These are phyloP conservation scores for Flaveria robusta DNA, from an alignment of 129 eudicot species.

Conservation along the genomic window DNA sequence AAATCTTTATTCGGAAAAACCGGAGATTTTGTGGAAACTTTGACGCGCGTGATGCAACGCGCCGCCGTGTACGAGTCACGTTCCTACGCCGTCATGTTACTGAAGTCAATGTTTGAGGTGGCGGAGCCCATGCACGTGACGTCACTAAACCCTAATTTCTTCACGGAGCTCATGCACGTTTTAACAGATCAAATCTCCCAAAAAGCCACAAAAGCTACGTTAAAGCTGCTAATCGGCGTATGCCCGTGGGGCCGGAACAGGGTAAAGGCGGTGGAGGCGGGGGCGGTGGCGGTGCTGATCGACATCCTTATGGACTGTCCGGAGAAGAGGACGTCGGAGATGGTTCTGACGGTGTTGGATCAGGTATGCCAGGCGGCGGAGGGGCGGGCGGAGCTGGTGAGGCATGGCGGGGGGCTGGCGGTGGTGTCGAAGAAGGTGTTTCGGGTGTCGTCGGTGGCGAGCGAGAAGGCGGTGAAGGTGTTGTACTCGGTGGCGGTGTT, in stretches of 20 bases:
- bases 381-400: constrained; percentile 58
- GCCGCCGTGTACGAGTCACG: constrained; percentile 56
- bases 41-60: constrained; percentile 46
- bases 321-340: constrained; percentile 49
- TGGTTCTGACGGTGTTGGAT: constrained; percentile 52
- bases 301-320: constrained; percentile 47
- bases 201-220: constrained; percentile 55
- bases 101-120: constrained; percentile 52
- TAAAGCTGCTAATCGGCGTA: constrained; percentile 41
- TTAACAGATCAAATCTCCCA: constrained; percentile 48
- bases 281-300: constrained; percentile 42
- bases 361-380: constrained; percentile 58
- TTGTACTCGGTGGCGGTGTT: constrained; percentile 49
- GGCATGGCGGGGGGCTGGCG: constrained; percentile 63
- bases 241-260: constrained; percentile 67
- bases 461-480: constrained; percentile 59
- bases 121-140: constrained; percentile 52
- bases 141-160: constrained; percentile 33
- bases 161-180: constrained; percentile 41
- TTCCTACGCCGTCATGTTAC: constrained; percentile 50
- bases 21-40: constrained; percentile 34
- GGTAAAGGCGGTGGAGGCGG: constrained; percentile 51
- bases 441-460: constrained; percentile 53
- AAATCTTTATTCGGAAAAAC: constrained; percentile 34
- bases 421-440: constrained; percentile 71